Evolutionary conservation across 2,329 filamentous ascomycete genomes (phyloP).

Genomic region (Sporothrix brasiliensis): DNA sequence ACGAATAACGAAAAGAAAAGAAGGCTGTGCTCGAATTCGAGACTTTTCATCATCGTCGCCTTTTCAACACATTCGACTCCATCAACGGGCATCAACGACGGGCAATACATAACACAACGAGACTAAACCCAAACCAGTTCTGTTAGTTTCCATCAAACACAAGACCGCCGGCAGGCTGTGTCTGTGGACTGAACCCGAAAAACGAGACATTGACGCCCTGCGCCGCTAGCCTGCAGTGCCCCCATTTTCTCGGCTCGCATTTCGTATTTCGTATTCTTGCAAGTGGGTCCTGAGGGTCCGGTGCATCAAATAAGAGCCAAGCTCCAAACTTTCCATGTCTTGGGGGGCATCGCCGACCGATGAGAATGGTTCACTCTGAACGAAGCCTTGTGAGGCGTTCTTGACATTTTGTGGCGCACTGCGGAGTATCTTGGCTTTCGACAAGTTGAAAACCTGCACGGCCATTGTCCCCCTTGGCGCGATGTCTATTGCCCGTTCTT

Average conservation of each 20-base stretch:
- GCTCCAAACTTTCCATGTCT: neutral
- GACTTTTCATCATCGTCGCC: neutral
- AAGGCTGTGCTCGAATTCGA: too few species aligned
- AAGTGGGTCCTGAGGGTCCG: too few species aligned
- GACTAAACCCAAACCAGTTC: neutral
- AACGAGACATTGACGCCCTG: neutral
- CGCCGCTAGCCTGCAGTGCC: neutral
- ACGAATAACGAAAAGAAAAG: too few species aligned
- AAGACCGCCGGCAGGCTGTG: too few species aligned
- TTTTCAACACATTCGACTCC: neutral
- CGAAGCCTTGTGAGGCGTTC: slow-evolving; percentile 16
- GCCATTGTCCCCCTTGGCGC: too few species aligned
- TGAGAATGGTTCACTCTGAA: neutral
- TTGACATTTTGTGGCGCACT: too few species aligned
- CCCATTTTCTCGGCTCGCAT: neutral
- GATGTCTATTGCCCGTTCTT: too few species aligned
- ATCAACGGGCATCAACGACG: neutral
- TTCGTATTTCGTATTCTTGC: slow-evolving; percentile 14
- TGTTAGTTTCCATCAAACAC: neutral
- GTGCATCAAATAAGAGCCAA: neutral
- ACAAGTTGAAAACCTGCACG: too few species aligned
- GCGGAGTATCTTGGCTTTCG: too few species aligned
- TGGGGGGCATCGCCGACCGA: neutral
- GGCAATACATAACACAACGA: neutral
- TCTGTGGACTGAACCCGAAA: too few species aligned